Evolutionary conservation across 352 stramenopile genomes (phyloP), one percentile per base, ranked within the genome.

Genomic region (Pythium myriotylum): DNA sequence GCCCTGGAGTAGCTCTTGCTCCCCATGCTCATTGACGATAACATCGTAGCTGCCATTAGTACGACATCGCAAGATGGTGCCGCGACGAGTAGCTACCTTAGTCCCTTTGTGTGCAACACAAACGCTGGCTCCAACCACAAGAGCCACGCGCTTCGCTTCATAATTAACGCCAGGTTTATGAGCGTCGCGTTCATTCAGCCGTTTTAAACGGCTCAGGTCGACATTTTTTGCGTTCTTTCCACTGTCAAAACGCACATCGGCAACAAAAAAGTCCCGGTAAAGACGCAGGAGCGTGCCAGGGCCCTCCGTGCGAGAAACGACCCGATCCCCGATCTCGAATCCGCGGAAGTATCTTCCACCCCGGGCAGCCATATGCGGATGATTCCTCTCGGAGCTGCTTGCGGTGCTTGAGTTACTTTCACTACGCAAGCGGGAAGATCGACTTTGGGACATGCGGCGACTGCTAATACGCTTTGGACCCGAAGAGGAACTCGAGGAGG

Each of bases 21-120:
- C 63, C 10, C 72, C 74, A 23, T 77, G 70, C 22, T 92, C 70
- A 46, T 86, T 68, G 7, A 84, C 57, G 14, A 82, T 55, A 24
- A 94, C 61, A 61, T 91, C 81, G 22, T 80, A 90, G 9, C 75
- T 91, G 54, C 74, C 72, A 43, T 94, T 72, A 1, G 73, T 78
- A 8, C 79, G 73, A 24, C 77, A 89, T 24, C 60, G 56, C 24
- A 79, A 27, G 19, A 94, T 83, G 43, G 76, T 81, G 1, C 74
- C 84, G 17, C 69, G 60, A 1, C 77, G 72, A 19, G 27, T 60
- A 2, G 67, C 69, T n/a, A 68, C 65, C 40, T 81, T 85, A 4
- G 81, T 88, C 32, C 71, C 70, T 50, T 85, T 85, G 40, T 86
- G 62, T 0, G 72, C 54, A 14, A 91, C 59, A 1, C 57, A 59